A percentile compares a stretch with the other conserved stretches of the same genome.
These are phyloP conservation scores for Apostasia ramifera DNA, from an alignment of 106 monocot species.

Conservation along the genomic window DNA sequence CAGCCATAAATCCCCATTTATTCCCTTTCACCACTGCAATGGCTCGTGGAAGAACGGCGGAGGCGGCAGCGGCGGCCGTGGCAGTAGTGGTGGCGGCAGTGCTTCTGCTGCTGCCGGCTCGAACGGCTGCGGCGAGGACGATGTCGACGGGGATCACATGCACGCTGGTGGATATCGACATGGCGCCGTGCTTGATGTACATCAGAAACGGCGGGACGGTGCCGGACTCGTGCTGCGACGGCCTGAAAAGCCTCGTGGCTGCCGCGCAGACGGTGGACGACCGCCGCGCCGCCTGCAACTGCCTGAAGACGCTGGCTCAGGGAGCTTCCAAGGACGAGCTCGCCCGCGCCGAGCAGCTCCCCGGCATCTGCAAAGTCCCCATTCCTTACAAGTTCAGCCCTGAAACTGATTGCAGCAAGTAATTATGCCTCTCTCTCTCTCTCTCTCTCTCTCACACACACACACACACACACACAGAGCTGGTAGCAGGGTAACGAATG, in stretches of 20 bases:
- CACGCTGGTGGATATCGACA: neutral
- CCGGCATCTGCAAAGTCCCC: slow-evolving; percentile 7
- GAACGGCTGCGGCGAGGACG: neutral
- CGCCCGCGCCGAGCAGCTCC: slow-evolving; percentile 1
- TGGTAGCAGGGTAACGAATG: no score
- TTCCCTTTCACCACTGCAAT: neutral
- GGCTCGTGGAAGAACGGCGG: neutral
- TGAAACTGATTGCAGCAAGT: slow-evolving; percentile 13
- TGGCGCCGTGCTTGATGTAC: slow-evolving; percentile 4
- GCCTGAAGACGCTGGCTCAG: slow-evolving; percentile 12
- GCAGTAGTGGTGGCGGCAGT: neutral
- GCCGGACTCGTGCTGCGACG: slow-evolving; percentile 8
- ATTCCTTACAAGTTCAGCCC: slow-evolving; percentile 12
- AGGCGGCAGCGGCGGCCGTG: neutral
- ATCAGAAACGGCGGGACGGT: neutral
- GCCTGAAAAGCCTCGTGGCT: neutral
- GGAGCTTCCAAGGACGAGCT: neutral
- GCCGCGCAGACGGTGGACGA: slow-evolving; percentile 5
- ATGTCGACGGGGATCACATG: neutral
- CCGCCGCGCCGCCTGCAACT: slow-evolving; percentile 13
- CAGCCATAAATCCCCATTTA: no score
- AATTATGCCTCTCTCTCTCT: neutral
- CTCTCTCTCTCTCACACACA: neutral
- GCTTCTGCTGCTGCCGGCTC: neutral
- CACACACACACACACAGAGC: no score